Base-by-base conservation (phyloP, 805 yeast species). In the Myxozyma lipomycoides region DNA sequence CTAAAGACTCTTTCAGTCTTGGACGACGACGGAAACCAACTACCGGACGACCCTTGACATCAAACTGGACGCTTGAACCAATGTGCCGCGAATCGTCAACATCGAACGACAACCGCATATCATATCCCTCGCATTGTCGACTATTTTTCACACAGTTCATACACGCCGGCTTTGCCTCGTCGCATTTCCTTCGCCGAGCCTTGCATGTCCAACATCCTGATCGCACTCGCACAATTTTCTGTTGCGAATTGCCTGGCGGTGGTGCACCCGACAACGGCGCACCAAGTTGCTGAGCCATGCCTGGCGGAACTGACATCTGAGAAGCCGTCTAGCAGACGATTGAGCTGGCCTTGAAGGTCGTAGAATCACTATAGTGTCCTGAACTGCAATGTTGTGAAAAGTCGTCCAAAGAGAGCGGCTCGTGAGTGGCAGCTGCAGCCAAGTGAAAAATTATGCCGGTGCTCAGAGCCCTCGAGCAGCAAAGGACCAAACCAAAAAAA, bases 111-210 rank as follows among this genome's bases (percentile, higher is more conserved):
- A 55, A 44, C 5, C 59, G 55, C 21, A 55, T 22, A 44, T 51
- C 55, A 45, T 58, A 58, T 24, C 61, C 61, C 41, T 58, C 61
- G 45, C 61, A 58, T 34, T 51, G 42, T 32, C 61, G 61, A 37
- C 52, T 58, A 36, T 53, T 56, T 24, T 61, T 61, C 46, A 49
- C 43, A 46, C 64, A 61, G 58, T 80, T 78, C 38, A 74, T 71
- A 64, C 87, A 82, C 35, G 76, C 75, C 1, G 86, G 86, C 48
- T 75, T 75, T 36, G 73, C 76, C 62, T 79, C 84, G 61, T 82
- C 86, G 66, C 86, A 82, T 62, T 81, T 82, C 69, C 82, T 74
- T 67, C 81, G 82, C 60, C 84, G 74, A 54, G 76, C 74, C 46
- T 85, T 72, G 64, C 87, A 82, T 42, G 81, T 79, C 55, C 79